Percentiles rank a stretch among this genome's conserved stretches.
Conservation (phyloP, 345 rosid species). For the Rhodamnia argentea region DNA sequence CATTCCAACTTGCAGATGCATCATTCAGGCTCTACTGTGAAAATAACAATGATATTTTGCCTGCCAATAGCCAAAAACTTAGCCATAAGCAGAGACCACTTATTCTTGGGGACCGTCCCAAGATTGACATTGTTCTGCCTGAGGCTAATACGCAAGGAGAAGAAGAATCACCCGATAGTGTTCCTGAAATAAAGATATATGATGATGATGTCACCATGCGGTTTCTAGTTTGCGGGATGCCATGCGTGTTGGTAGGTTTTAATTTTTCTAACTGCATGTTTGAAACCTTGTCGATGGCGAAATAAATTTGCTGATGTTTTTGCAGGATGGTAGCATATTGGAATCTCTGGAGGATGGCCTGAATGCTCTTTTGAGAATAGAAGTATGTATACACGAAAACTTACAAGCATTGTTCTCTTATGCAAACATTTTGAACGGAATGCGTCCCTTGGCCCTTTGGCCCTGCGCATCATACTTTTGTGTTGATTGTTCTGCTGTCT, state of each 20-base stretch:
- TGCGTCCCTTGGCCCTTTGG: not conserved
- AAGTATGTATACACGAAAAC: conserved; percentile 46
- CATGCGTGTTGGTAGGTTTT: conserved; percentile 49
- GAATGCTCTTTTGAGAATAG: conserved; percentile 85
- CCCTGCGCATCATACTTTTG: not conserved
- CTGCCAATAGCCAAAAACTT: conserved; percentile 34
- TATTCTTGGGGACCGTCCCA: conserved; percentile 90
- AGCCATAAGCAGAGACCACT: conserved; percentile 46
- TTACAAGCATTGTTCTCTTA: not conserved
- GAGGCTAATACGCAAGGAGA: conserved; percentile 61
- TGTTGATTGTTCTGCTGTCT: not conserved
- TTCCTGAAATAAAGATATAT: conserved; percentile 84
- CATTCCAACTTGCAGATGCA: conserved; percentile 80
- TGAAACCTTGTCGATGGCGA: not conserved
- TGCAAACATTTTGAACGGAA: not conserved
- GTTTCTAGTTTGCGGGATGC: conserved; percentile 84
- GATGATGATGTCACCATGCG: conserved; percentile 84
- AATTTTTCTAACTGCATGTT: not conserved
- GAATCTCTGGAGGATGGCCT: conserved; percentile 87
- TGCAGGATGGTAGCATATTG: conserved; percentile 60
- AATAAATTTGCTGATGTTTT: conserved; percentile 7
- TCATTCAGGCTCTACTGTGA: conserved; percentile 76
- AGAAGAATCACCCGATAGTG: conserved; percentile 58
- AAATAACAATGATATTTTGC: conserved; percentile 15
- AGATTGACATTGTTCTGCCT: conserved; percentile 54